Conservation (phyloP, 106 monocot species). For the Acorus gramineus region DNA sequence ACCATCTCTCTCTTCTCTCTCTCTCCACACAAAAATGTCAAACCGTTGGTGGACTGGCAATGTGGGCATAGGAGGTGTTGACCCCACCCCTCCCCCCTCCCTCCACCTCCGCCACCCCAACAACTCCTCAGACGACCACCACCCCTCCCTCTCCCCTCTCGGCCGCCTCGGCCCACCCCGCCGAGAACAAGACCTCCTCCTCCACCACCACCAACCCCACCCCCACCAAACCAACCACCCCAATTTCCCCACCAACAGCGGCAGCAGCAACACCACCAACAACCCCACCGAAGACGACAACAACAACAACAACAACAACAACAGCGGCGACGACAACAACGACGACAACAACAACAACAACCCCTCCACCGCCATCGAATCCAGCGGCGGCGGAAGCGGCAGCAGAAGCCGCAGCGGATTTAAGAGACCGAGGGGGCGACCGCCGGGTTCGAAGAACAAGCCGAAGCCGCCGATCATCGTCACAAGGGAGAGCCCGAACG, state of each 20-base stretch:
- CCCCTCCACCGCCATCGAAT: background rate
- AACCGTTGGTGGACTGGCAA: conserved; percentile 23
- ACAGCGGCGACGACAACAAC: background rate
- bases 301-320: conserved; percentile 4
- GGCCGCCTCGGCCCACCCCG: too few relatives aligned
- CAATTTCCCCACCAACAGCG: background rate
- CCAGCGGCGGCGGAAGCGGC: too few relatives aligned
- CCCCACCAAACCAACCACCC: conserved; percentile 1
- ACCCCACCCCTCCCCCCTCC: conserved; percentile 12
- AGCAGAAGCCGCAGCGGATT: background rate
- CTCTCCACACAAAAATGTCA: too few relatives aligned
- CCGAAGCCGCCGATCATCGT: conserved; percentile 15
- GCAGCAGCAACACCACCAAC: background rate
- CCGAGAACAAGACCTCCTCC: background rate
- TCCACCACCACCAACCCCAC: conserved; percentile 5
- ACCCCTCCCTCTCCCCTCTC: background rate
- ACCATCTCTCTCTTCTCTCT: too few relatives aligned
- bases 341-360: background rate
- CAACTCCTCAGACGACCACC: conserved; percentile 2
- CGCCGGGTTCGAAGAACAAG: conserved; percentile 18
- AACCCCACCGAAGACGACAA: conserved; percentile 6
- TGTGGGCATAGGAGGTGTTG: conserved; percentile 18
- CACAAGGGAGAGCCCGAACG: conserved; percentile 14
- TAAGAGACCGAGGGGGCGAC: conserved; percentile 8
- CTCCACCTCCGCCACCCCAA: conserved; percentile 5